Conservation (phyloP, 768 basidiomycete species). For the Naematelia encephala region DNA sequence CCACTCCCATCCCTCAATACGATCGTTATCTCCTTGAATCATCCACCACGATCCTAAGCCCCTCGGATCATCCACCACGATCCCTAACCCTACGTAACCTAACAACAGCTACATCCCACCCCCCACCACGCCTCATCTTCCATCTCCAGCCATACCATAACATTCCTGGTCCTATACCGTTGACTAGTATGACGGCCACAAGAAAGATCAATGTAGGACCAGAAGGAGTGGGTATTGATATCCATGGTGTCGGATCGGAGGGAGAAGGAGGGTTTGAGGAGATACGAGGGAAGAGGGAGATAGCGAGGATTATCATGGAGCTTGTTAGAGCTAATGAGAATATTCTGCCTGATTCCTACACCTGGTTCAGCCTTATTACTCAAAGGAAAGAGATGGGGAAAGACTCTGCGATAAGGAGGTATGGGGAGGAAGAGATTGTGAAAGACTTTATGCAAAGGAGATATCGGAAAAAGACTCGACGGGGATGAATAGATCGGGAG, state of each 20-base stretch:
- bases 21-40: not conserved
- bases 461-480: no score
- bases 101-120: conserved; percentile 42
- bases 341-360: conserved; percentile 31
- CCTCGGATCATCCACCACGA: no score
- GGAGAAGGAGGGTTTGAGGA: not conserved
- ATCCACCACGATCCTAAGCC: no score
- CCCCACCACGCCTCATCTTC: conserved; percentile 39
- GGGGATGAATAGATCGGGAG: no score
- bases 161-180: conserved; percentile 32
- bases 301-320: conserved; percentile 24
- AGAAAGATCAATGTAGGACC: conserved; percentile 24
- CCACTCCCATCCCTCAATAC: not conserved
- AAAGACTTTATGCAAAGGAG: no score
- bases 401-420: no score
- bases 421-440: no score
- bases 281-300: conserved; percentile 29
- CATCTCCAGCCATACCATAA: conserved; percentile 43
- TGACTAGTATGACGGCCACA: conserved; percentile 14
- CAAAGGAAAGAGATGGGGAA: no score
- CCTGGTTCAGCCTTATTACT: no score
- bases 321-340: conserved; percentile 35
- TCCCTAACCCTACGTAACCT: conserved; percentile 27
- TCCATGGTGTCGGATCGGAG: no score
- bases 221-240: no score